Base-by-base conservation (phyloP, 768 basidiomycete species). In the Kondoa malvinella region DNA sequence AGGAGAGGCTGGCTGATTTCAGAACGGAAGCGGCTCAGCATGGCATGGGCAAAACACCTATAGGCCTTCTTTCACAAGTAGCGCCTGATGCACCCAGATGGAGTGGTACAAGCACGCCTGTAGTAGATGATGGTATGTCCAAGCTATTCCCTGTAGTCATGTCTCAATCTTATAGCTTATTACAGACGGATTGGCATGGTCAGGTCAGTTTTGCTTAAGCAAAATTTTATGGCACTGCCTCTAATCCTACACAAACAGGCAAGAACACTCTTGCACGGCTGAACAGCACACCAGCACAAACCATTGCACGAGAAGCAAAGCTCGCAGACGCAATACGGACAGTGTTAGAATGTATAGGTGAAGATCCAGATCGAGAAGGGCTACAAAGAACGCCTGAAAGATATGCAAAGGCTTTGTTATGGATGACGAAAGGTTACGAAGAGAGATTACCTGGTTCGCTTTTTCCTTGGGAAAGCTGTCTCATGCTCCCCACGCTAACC, bases 341-440 rank as follows among this genome's bases (percentile, higher is more conserved):
- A 40, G 85, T 99, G 59, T 83, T 99, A 59, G 92, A 97, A 75
- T 94, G 92, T 77, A 92, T 99, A 70, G 95, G 95, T 67, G 95
- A 99, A 79, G 95, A 97, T 79, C 95, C 95, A 3, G 85, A 89
- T 77, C 83, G 95, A 34, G 94, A 97, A 76, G 95, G 95, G 21
- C 81, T 99, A 26, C 79, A 86, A 65, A 84, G 85, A 74, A 99
- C 95, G 1, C 95, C 95, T 29, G 89, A 92, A 72, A 83, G 95
- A 50, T 99, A 95, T 78, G 92, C 92, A 27, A 89, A 97, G 78
- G 91, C 95, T 30, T 80, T 99, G 66, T 84, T 99, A 82, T 97
- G 91, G 91, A 95, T 97, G 92, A 97, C 95, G 34, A 85, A 87
- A 76, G 95, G 95, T 12, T 99, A 99, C 78, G 95, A 97, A 77